Conservation (phyloP, 805 yeast genomes). For the Starmerella khaoyaiensis region DNA sequence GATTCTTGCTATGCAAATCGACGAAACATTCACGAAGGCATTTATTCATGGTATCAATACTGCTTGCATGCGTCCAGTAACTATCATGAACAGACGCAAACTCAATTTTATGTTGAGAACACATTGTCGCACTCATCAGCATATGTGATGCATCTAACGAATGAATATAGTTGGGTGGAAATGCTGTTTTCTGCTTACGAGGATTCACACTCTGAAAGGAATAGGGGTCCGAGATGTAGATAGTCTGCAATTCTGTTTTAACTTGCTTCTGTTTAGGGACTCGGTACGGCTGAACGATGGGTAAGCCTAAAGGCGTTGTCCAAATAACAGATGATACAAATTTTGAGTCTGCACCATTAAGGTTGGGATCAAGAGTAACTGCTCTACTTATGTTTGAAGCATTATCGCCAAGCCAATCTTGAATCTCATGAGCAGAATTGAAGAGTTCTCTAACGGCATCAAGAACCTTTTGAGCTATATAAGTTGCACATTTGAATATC, state of each 20-base stretch:
- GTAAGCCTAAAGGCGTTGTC: slow-evolving; percentile 93
- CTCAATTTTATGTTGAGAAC: slow-evolving; percentile 48
- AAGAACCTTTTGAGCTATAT: slow-evolving; percentile 66
- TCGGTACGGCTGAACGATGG: slow-evolving; percentile 95
- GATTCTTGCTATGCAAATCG: slow-evolving; percentile 56
- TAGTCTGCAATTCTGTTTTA: slow-evolving; percentile 73
- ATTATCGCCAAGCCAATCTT: slow-evolving; percentile 87
- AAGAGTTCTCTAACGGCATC: slow-evolving; percentile 74
- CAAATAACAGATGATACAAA: slow-evolving; percentile 84
- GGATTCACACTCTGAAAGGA: slow-evolving; percentile 70
- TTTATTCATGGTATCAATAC: slow-evolving; percentile 57
- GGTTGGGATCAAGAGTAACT: slow-evolving; percentile 35
- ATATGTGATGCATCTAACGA: slow-evolving; percentile 95
- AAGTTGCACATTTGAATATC: slow-evolving; percentile 41
- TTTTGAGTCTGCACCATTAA: slow-evolving; percentile 24
- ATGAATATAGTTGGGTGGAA: slow-evolving; percentile 92
- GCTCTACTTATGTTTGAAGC: slow-evolving; percentile 72
- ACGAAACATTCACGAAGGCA: slow-evolving; percentile 69
- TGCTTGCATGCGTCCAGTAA: slow-evolving; percentile 93
- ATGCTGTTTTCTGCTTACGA: slow-evolving; percentile 80
- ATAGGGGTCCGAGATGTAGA: slow-evolving; percentile 81
- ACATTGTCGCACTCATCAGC: slow-evolving; percentile 74
- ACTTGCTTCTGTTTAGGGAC: slow-evolving; percentile 50
- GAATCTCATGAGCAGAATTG: slow-evolving; percentile 85
- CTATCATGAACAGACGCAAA: slow-evolving; percentile 97